Evolutionary conservation across 139 green algal species (phyloP), one percentile per base, ranked within the genome.

Genomic region (Pedinophyceae sp.): DNA sequence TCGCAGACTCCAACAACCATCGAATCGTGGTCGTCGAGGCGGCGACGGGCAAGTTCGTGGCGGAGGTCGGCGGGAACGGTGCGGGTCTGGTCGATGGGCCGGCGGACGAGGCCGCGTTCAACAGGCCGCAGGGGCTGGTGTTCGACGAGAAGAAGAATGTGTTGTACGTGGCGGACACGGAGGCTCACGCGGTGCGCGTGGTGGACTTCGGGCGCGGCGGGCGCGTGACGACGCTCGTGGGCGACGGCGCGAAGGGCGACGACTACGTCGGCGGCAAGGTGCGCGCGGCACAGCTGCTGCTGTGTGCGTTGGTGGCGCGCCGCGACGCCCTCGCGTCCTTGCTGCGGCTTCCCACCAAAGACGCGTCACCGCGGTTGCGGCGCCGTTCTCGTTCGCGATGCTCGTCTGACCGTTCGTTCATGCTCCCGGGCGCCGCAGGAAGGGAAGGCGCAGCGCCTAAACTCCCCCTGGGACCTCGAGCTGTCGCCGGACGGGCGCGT

Each of bases 1-100:
- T 88, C 27, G 66, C 81, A 5, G 80, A 88, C 72, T 74, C 47
- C 65, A 80, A 71, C 67, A 78, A 90, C 58, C 69, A 88, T 64
- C 69, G 80, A 13, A 76, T 88, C n/a, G 64, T 89, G 3, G 52
- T 91, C 4, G 80, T 72, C 17, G 58, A 73, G 34, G 61, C n/a
- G n/a, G n/a, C 86, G 5, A 7, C 60, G 20, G 80, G 80, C 16
- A 34, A 54, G 2, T 88, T 79, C 66, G 20, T 82, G 7, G 54
- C 48, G 18, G 61, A 78, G 48, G 49, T 88, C 4, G 80, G 80
- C 47, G 81, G 80, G 38, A 76, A 67, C 34, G 79, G 76, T 2
- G 53, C 84, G 0, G 70, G 64, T 3, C 66, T 88, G 48, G 23
- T 20, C 20, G 77, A 90, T 52, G 80, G 80, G 15, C 41, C 48